Conservation (phyloP, 176 grass and related monocot species). For the Oryza glumipatula region DNA sequence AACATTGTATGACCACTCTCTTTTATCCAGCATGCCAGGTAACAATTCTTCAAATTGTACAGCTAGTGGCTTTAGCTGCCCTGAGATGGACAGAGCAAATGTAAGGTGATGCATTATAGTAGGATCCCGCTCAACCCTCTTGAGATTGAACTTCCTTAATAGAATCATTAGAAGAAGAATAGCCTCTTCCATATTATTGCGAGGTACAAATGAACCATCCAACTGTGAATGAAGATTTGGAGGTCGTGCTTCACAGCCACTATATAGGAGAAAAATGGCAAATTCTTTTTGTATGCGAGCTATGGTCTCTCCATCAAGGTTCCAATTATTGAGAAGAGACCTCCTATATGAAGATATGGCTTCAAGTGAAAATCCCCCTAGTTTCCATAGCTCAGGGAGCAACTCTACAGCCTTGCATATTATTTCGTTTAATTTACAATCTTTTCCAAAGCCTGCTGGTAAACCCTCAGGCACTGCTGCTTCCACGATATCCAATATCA, state of each 20-base stretch:
- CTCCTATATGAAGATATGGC: conserved; percentile 80
- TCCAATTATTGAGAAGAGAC: conserved; percentile 86
- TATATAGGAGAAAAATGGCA: conserved; percentile 86
- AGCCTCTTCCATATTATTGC: conserved; percentile 94
- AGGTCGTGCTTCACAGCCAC: conserved; percentile 79
- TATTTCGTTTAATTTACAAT: conserved; percentile 89
- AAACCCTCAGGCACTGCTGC: conserved; percentile 70
- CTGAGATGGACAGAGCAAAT: conserved; percentile 86
- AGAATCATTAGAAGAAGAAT: conserved; percentile 92
- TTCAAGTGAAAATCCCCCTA: conserved; percentile 76
- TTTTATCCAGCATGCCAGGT: conserved; percentile 66
- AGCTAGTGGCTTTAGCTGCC: conserved; percentile 67
- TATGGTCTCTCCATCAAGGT: conserved; percentile 67
- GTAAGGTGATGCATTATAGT: conserved; percentile 81
- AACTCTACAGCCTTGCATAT: conserved; percentile 88
- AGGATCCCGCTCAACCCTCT: conserved; percentile 70
- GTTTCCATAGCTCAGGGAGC: conserved; percentile 82
- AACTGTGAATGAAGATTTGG: conserved; percentile 89
- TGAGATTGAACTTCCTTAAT: conserved; percentile 79
- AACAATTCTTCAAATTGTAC: conserved; percentile 76
- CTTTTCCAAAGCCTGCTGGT: conserved; percentile 56
- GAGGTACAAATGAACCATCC: conserved; percentile 85
- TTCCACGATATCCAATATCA: conserved; percentile 83
- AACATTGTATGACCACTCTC: conserved; percentile 76
- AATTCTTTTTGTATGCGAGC: conserved; percentile 91